Evolutionary conservation across 441 rosid species (phyloP), one percentile per base, ranked within the genome.

Genomic region (Omphalea diandra): DNA sequence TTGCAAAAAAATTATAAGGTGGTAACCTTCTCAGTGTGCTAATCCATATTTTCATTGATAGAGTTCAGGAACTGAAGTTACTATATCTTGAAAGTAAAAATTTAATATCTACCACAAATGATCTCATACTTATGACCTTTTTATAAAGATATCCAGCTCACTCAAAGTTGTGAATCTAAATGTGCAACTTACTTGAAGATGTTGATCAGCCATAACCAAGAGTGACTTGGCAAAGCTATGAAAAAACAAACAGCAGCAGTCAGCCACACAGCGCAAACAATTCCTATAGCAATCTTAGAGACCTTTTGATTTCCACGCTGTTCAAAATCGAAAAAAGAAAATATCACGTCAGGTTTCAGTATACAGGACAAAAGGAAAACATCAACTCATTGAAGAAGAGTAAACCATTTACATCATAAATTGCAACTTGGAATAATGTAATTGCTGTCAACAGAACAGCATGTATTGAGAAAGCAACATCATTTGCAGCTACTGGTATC

Each of bases 401-500:
- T 5, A 52, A 52, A 65, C 20, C 47, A 71, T 91, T 87, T 63
- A 92, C 99, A 32, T 94, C 94, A 69, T 92, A 94, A 49, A 92
- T 88, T 74, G 59, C 73, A 72, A 92, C 88, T 77, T 94, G 99
- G 72, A 92, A 71, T 63, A 94, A 79, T 22, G 86, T 84, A 67
- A 87, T 63, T 43, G 79, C 82, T 33, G 99, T 92, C 81, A 92
- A 53, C 32, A 88, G 54, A 72, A 90, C 97, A 32, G 98, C 99
- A 84, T 94, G 98, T 62, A 85, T 80, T 41, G 99, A 95, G 75
- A 95, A 92, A 2, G 99, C 97, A 71, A 95, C 98, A 76, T 92
- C 99, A 80, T 89, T 92, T 52, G 94, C 90, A 76, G 97, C 99
- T 22, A 95, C 99, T 0, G 99, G 99, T 72, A 95, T 89, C 97